phyloP scores from a whole-genome alignment of 1,284 basidiomycete species.

The Cutaneotrichosporon cutaneum region DNA sequence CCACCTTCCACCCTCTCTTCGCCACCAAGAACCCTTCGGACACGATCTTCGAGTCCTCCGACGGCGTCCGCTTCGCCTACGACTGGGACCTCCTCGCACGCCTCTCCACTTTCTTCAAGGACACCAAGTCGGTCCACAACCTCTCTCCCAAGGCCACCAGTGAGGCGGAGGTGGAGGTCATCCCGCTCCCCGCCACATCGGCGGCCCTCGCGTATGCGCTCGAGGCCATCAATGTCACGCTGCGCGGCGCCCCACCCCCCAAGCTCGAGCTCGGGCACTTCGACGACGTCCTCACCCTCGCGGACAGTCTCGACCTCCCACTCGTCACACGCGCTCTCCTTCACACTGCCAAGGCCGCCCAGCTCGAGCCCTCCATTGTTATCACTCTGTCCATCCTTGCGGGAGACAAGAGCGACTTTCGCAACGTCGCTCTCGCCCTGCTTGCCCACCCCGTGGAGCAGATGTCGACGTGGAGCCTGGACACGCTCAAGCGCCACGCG shows the following conservation, averaged over 20 bases:
- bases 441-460: too few relatives aligned
- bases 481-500: too few relatives aligned
- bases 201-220: not conserved
- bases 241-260: not conserved
- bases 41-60: slow-evolving; percentile 9
- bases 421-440: too few relatives aligned
- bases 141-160: not conserved
- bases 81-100: slow-evolving; percentile 2
- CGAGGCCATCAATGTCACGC: not conserved
- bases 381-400: too few relatives aligned
- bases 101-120: slow-evolving; percentile 14
- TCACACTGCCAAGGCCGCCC: too few relatives aligned
- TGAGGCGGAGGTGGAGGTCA: not conserved
- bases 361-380: too few relatives aligned
- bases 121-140: slow-evolving; percentile 8
- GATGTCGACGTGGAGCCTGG: too few relatives aligned
- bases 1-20: not conserved
- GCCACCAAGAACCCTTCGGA: not conserved
- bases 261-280: not conserved
- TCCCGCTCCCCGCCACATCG: slow-evolving; percentile 7
- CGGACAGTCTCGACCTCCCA: not conserved
- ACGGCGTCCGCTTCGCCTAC: slow-evolving; percentile 9
- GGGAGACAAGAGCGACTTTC: too few relatives aligned
- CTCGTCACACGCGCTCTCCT: not conserved
- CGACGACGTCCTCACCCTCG: not conserved